Conservation (phyloP, 1,139 yeast genomes). For the Scheffersomyces lignicola region DNA sequence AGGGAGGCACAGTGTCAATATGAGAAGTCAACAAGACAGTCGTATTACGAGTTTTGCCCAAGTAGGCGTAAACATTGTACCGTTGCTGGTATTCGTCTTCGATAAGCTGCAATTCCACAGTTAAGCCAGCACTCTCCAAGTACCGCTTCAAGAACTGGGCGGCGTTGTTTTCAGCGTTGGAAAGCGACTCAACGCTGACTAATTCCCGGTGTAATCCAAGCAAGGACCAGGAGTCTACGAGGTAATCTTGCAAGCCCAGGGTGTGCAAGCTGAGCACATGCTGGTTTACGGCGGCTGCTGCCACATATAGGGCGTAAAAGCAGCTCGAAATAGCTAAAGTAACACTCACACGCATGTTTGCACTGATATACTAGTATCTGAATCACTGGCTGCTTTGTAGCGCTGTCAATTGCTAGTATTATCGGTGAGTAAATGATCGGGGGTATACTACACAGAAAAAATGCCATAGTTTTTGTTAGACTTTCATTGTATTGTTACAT, state of each 20-base stretch:
- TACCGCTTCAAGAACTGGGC: slow-evolving; percentile 34
- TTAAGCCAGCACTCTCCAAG: slow-evolving; percentile 43
- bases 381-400: no score
- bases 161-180: slow-evolving; percentile 32
- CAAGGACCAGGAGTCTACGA: slow-evolving; percentile 14
- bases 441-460: no score
- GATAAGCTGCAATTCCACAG: slow-evolving; percentile 49
- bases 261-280: no score
- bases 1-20: slow-evolving; percentile 75
- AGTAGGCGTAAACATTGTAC: slow-evolving; percentile 59
- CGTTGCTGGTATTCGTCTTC: slow-evolving; percentile 24
- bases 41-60: slow-evolving; percentile 46
- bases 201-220: slow-evolving; percentile 33
- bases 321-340: no score
- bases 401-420: no score
- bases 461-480: no score
- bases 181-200: slow-evolving; percentile 35
- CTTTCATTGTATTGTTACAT: no score
- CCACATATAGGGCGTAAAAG: no score
- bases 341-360: no score
- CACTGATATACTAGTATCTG: no score
- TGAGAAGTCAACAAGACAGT: slow-evolving; percentile 60
- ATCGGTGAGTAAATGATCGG: no score
- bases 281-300: no score
- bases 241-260: slow-evolving; percentile 9